Evolutionary conservation across 73 alveolate species (phyloP), one percentile per base, ranked within the genome.

Genomic region (Blepharisma stoltei): DNA sequence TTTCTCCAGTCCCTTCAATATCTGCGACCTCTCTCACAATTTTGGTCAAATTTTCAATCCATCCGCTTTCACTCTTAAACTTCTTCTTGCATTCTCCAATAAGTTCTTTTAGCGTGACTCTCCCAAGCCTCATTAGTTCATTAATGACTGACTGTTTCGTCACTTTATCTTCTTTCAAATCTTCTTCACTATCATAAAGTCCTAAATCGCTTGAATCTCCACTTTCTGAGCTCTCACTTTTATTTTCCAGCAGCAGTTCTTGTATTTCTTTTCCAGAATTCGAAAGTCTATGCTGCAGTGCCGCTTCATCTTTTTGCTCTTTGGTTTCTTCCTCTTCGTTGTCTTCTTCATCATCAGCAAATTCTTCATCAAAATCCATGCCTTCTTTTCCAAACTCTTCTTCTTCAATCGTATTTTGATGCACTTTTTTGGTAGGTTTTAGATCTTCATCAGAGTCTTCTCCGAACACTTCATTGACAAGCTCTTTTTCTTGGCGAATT

Each of bases 311-410:
- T 20, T n/a, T 8, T 60, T 60, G n/a, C 45, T 60, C 73, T 32
- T 32, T 32, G 3, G 41, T 32, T 14, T 60, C 73, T 14, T 60
- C 46, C n/a, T 52, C 66, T 14, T 14, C 18, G 4, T 14, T 25
- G 2, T 60, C 73, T 52, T 52, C 66, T 60, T 60, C 73, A 5
- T 60, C 73, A 60, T 60, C 73, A 60, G 73, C 6, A 60, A 60
- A 60, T 25, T 60, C 73, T 9, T 60, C 73, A 60, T 25, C 46
- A 38, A 60, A 60, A 60, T 60, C 73, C 45, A 60, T 60, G n/a
- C 73, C 73, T 60, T 60, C 73, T 60, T 25, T 25, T 60, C 48
- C 73, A 60, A 14, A 20, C 14, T 60, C 73, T 8, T 25, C 46
- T 18, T 60, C 46, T 9, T 20, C 23, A 20, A 8, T 14, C 0